These are phyloP conservation scores for Physcomitrium patens DNA, from an alignment of 225 moss, liverwort and hornwort species.

Conservation along the genomic window DNA sequence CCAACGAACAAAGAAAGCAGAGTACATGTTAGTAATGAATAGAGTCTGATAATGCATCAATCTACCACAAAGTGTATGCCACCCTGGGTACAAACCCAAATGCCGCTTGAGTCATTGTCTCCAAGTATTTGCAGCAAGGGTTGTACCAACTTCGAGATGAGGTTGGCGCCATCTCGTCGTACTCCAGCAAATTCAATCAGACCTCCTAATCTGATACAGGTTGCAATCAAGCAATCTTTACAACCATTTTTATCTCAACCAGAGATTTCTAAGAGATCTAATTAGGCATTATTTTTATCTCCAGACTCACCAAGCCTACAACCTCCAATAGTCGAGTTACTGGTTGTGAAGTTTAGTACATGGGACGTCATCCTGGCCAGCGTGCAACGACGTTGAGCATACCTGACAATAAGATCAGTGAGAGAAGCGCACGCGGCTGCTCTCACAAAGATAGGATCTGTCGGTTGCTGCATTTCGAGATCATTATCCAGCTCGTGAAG, in stretches of 20 bases:
- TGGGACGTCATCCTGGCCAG: background rate
- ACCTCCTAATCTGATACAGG: slow-evolving; percentile 74
- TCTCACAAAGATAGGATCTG: slow-evolving; percentile 96
- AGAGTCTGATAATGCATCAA: slow-evolving; percentile 49
- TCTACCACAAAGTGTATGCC: slow-evolving; percentile 63
- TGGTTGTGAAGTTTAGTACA: background rate
- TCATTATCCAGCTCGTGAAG: slow-evolving; percentile 28
- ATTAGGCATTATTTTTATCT: background rate
- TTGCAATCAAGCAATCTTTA: background rate
- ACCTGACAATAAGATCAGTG: slow-evolving; percentile 94
- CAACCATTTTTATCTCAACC: slow-evolving; percentile 2
- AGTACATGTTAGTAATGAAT: slow-evolving; percentile 27
- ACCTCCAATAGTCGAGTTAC: slow-evolving; percentile 12
- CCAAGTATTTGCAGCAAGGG: slow-evolving; percentile 92
- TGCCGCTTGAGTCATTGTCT: slow-evolving; percentile 95
- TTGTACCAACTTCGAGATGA: slow-evolving; percentile 93
- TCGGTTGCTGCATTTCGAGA: slow-evolving; percentile 83
- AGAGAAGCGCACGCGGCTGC: slow-evolving; percentile 97
- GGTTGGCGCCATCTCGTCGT: slow-evolving; percentile 88
- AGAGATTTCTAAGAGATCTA: background rate
- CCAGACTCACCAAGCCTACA: slow-evolving; percentile 18
- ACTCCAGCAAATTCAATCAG: slow-evolving; percentile 89
- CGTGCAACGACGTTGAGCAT: slow-evolving; percentile 19
- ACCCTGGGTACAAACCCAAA: slow-evolving; percentile 93
- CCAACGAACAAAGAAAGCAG: slow-evolving; percentile 17